Percentiles rank a stretch among this genome's conserved stretches.
These are phyloP conservation scores for Metschnikowia orientalis DNA, from an alignment of 805 yeast species.

Conservation along the genomic window DNA sequence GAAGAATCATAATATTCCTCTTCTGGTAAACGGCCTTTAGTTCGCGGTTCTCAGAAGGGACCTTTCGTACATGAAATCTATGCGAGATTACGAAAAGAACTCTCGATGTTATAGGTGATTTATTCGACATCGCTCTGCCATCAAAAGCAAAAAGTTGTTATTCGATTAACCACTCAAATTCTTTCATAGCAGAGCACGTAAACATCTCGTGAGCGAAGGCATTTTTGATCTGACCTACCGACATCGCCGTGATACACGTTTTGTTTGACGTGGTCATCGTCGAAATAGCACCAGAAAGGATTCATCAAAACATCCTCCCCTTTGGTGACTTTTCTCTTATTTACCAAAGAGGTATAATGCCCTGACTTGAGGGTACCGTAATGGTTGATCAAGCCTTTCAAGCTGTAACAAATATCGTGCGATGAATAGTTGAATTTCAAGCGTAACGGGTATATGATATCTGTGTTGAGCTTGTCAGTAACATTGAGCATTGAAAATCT, in stretches of 20 bases:
- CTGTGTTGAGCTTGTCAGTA: conserved; percentile 48
- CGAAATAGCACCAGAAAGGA: conserved; percentile 70
- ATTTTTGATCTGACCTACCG: conserved; percentile 26
- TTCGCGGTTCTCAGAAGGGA: too few species aligned
- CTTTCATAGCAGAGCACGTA: conserved; percentile 67
- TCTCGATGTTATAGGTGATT: neutral
- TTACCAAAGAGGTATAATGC: conserved; percentile 67
- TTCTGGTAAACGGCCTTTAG: too few species aligned
- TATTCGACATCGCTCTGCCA: too few species aligned
- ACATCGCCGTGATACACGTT: conserved; percentile 46
- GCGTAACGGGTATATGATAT: conserved; percentile 52
- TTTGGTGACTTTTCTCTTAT: conserved; percentile 31
- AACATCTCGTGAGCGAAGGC: conserved; percentile 51
- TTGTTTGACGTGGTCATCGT: conserved; percentile 57
- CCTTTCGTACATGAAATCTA: too few species aligned
- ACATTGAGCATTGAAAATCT: conserved; percentile 46
- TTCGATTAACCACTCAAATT: too few species aligned
- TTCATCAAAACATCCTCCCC: conserved; percentile 24
- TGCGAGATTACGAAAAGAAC: neutral
- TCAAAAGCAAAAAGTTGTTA: too few species aligned
- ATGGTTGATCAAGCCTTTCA: conserved; percentile 67
- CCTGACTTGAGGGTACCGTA: conserved; percentile 68
- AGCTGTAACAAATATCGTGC: conserved; percentile 41
- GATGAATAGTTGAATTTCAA: conserved; percentile 40
- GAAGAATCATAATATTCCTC: neutral